These are phyloP conservation scores for Ilex paraguariensis DNA, from an alignment of 305 asterid species.

Conservation along the genomic window DNA sequence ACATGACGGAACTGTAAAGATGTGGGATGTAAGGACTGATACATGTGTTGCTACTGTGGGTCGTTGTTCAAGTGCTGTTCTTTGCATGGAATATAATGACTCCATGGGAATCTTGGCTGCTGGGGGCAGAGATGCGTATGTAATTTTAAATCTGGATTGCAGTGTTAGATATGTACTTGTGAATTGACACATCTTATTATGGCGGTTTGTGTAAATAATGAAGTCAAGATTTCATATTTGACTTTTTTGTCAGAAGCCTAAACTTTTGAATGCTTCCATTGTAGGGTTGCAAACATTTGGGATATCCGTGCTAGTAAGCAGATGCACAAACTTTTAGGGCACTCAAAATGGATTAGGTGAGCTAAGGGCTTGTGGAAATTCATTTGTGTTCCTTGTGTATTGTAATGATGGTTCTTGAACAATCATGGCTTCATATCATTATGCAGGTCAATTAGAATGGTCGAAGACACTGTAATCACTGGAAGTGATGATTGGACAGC, in stretches of 20 bases:
- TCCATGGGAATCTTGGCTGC: conserved; percentile 87
- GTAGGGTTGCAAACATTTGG: conserved; percentile 81
- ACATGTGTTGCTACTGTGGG: conserved; percentile 98
- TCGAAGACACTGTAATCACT: conserved; percentile 81
- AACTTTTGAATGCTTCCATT: conserved; percentile 21
- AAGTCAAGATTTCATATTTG: conserved; percentile 14
- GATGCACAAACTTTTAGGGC: conserved; percentile 93
- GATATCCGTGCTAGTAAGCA: conserved; percentile 88
- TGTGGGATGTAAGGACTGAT: conserved; percentile 99
- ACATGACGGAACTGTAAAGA: conserved; percentile 95
- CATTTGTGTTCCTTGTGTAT: conserved; percentile 11
- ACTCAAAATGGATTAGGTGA: conserved; percentile 92
- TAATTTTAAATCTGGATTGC: conserved; percentile 13
- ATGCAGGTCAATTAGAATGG: conserved; percentile 92
- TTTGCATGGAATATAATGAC: conserved; percentile 93
- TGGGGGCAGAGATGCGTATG: conserved; percentile 94
- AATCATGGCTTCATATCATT: conserved; percentile 9
- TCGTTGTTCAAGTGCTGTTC: conserved; percentile 84
- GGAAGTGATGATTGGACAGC: conserved; percentile 99
- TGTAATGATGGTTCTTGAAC: conserved; percentile 19
- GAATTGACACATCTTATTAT: conserved; percentile 12
- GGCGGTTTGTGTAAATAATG: conserved; percentile 13
- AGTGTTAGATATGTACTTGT: conserved; percentile 8
- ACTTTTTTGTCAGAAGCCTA: conserved; percentile 21
- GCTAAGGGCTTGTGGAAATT: conserved; percentile 17